These are phyloP conservation scores for Raphanus hybrid DNA, from an alignment of 441 rosid species.

Conservation along the genomic window DNA sequence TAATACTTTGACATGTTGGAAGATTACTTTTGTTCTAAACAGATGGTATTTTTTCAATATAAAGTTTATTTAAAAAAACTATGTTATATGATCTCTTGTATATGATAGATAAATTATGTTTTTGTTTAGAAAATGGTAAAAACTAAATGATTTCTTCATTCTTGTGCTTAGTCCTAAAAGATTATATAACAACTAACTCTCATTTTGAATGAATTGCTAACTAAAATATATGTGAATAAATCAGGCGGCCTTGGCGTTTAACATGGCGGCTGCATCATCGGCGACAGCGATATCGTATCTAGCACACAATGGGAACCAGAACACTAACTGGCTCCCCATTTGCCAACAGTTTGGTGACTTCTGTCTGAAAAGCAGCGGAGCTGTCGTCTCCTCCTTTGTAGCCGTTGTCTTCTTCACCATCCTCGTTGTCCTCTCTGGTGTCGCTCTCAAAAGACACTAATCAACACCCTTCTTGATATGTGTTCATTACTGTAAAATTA, in stretches of 20 bases:
- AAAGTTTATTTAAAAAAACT: too few relatives aligned
- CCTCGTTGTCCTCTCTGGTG: constrained; percentile 59
- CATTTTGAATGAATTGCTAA: too few relatives aligned
- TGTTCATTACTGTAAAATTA: background rate
- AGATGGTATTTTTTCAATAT: too few relatives aligned
- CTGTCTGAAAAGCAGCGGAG: constrained; percentile 75
- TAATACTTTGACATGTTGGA: too few relatives aligned
- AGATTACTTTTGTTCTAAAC: too few relatives aligned
- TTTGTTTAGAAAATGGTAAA: too few relatives aligned
- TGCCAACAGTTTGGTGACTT: constrained; percentile 55
- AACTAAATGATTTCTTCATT: too few relatives aligned
- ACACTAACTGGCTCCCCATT: constrained; percentile 66
- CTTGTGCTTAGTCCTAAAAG: too few relatives aligned
- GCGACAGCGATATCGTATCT: constrained; percentile 77
- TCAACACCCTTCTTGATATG: background rate
- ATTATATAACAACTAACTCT: too few relatives aligned
- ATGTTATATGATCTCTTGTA: too few relatives aligned
- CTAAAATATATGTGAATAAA: background rate
- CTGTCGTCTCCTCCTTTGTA: constrained; percentile 69
- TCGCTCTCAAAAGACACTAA: constrained; percentile 53
- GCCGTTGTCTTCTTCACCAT: constrained; percentile 48
- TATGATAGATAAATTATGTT: too few relatives aligned
- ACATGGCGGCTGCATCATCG: constrained; percentile 59
- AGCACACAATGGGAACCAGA: constrained; percentile 79
- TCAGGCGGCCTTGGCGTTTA: constrained; percentile 60